phyloP scores from a whole-genome alignment of 305 asterid species.

The Rubia tinctorum region DNA sequence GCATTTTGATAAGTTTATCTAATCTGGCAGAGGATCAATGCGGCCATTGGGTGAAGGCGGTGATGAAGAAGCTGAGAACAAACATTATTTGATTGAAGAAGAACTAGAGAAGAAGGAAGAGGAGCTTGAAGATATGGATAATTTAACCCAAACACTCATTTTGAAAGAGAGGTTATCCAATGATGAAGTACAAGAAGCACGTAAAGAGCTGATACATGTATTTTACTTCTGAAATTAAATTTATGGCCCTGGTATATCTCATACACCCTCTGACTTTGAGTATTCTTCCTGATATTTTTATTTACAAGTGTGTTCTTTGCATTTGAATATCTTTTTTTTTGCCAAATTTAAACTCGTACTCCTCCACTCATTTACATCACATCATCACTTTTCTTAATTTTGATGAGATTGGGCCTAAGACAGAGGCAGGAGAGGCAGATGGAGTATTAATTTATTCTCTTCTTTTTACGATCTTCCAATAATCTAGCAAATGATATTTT shows the following conservation, averaged over 20 bases:
- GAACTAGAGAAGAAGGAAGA: conserved; percentile 70
- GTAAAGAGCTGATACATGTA: conserved; percentile 47
- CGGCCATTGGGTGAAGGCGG: conserved; percentile 64
- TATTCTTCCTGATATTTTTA: not conserved
- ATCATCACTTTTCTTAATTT: too few species aligned
- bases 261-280: not conserved
- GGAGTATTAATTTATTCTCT: too few species aligned
- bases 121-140: conserved; percentile 43
- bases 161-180: conserved; percentile 37
- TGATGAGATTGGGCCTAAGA: too few species aligned
- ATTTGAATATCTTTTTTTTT: not conserved
- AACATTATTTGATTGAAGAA: conserved; percentile 46
- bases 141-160: conserved; percentile 5
- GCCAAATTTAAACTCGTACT: not conserved
- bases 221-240: not conserved
- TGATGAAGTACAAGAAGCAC: conserved; percentile 84
- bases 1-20: too few species aligned
- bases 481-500: not conserved
- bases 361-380: not conserved
- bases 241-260: not conserved
- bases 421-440: too few species aligned
- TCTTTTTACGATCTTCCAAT: too few species aligned
- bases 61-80: conserved; percentile 49
- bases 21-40: too few species aligned
- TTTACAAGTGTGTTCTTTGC: not conserved